Base-by-base conservation (phyloP, 495 filamentous ascomycete genomes). In the Jackrogersella minutella region DNA sequence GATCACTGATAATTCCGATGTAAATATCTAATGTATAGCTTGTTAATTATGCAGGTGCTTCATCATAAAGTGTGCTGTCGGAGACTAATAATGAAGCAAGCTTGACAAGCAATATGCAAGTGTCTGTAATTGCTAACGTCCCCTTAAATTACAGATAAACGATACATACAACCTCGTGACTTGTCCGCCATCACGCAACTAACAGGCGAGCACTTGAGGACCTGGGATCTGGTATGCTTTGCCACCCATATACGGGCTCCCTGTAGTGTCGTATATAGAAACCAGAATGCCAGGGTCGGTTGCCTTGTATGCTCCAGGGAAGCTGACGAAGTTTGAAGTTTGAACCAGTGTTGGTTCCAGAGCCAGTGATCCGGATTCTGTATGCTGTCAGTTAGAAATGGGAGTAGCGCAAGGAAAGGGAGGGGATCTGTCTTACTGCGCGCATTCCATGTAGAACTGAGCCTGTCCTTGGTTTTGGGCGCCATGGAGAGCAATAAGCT, bases 371-470 rank as follows among this genome's bases (percentile, higher is more conserved):
- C 22, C 80, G 81, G 55, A 85, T 82, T 54, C 70, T 73, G 26
- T 22, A 37, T 33, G 1, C 10, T 37, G 40, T 68, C 28, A 68
- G 40, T 68, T 34, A 68, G 59, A 54, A 51, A 41, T 17, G 2
- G 26, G 9, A 5, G 0, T 11, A 0, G n/a, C 1, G 11, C 16
- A 14, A 34, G 0, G 22, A 6, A 34, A 13, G 16, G 24, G 13
- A n/a, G 33, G 19, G 13, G 52, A 8, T 19, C 3, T 44, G 19
- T 31, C 68, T 68, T 78, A 77, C 73, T 79, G 77, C 8, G 78
- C 77, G 65, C 78, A 80, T 64, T 77, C 77, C 62, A 78, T 79
- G 65, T 84, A 84, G 63, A 85, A 81, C 70, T 86, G 83, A 0
- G 83, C 82, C 37, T 77, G 80, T 6, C 76, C 77, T 1, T 53